Base-by-base conservation (phyloP, 2,329 filamentous ascomycete species). In the Penicillium sp. region DNA sequence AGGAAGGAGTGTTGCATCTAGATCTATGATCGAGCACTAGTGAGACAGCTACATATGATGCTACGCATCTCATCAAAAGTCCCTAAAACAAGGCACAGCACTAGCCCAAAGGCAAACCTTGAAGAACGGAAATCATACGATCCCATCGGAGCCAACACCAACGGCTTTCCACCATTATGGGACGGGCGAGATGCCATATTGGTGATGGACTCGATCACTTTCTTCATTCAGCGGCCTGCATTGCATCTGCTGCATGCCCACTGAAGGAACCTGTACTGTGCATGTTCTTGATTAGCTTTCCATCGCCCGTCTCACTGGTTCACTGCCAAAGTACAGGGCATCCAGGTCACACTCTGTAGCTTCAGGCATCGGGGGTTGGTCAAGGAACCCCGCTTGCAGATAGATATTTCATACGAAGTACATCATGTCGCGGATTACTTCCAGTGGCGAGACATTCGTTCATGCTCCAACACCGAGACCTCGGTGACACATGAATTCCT, bases 211-310 rank as follows among this genome's bases (percentile, higher is more conserved):
- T 50, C 46, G 49, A 54, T 51, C 42, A 47, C 42, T 44, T 36
- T 50, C 51, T 54, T 48, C 48, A 57, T 55, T 45, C 51, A 54
- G 56, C 31, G 52, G 46, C 46, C 46, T 55, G 54, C 55, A 59
- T 55, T 55, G 48, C 53, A 59, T 56, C 55, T 50, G 40, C 50
- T 58, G 55, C 56, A 56, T 32, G 44, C 46, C 47, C 52, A 46
- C 49, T 29, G 52, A 58, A 50, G 45, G 35, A 52, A 50, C 40
- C 29, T 23, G n/a, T 3, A 29, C 29, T 28, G 14, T 29, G 3
- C 43, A 43, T 52, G 49, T 42, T 46, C 38, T 47, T 42, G 44
- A 44, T 29, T 40, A 39, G 37, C 32, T 27, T 42, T 46, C 46
- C 36, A 20, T 13, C 35, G 10, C n/a, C n/a, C 14, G 6, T 36